Base-by-base conservation (phyloP, 2,329 filamentous ascomycete species). In the Phialocephala sp. region DNA sequence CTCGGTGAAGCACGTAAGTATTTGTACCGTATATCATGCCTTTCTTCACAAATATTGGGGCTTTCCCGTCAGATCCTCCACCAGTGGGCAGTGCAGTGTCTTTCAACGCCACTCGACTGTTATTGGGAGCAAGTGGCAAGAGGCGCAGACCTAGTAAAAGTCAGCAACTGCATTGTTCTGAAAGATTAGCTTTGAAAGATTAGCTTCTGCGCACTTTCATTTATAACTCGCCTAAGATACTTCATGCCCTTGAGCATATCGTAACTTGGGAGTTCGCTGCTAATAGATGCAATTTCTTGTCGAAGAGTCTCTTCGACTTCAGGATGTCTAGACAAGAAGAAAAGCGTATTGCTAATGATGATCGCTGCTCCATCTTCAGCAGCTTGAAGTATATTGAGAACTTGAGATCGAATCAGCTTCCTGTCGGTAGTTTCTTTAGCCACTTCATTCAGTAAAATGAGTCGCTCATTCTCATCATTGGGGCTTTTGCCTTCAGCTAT, bases 31-130 rank as follows among this genome's bases (percentile, higher is more conserved):
- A 64, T 9, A 62, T 60, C 15, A 55, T 61, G 0, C 77, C 77
- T 54, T 74, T 74, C 8, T 66, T 65, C 4, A 79, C 66, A 22
- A 77, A 74, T 4, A 77, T 66, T 0, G 77, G 75, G 2, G 66
- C 65, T 45, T 65, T 73, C 12, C 73, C 72, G 66, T 77, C 74
- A 0, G 69, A 66, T 1, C 77, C 78, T 18, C 78, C 77, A 4
- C 77, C 78, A 1, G 61, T 15, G 1, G 78, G 78, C 2, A 79
- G 67, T 0, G 71, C 69, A 4, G 76, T 77, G 54, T 87, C 84
- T 45, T 12, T 72, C 15, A 69, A 59, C 8, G 74, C 74, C 4
- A 52, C 45, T 8, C 76, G 71, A 35, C 57, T 59, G 59, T 77
- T 78, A 0, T 64, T 15, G 5, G 77, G 76, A 1, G 77, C 70